These are phyloP conservation scores for Xylaria grammica DNA, from an alignment of 495 filamentous ascomycete species.

Conservation along the genomic window DNA sequence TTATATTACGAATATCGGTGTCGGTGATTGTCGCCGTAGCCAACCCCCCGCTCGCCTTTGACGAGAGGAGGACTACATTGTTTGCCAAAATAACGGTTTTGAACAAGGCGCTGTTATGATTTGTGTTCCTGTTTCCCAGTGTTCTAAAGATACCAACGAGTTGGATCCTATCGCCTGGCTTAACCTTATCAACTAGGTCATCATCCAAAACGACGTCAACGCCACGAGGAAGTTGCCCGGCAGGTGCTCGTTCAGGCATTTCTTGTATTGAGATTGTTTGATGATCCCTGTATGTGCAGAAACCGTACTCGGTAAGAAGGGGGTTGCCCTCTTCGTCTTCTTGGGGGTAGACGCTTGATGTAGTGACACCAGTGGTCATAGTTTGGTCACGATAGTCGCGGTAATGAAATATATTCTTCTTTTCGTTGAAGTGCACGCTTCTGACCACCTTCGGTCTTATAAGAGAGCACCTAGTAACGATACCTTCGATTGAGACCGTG, in stretches of 20 bases:
- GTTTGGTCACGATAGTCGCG: conserved; percentile 94
- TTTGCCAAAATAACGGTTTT: conserved; percentile 93
- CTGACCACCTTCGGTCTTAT: conserved; percentile 96
- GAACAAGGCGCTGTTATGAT: conserved; percentile 86
- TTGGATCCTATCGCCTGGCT: conserved; percentile 95
- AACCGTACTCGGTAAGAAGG: conserved; percentile 93
- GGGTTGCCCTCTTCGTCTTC: conserved; percentile 85
- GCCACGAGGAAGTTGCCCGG: conserved; percentile 91
- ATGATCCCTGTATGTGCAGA: conserved; percentile 94
- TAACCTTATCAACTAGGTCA: conserved; percentile 92
- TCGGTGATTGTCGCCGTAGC: conserved; percentile 94
- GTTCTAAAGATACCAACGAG: conserved; percentile 93
- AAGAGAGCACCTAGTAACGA: conserved; percentile 94
- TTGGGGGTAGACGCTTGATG: conserved; percentile 88
- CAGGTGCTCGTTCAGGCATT: conserved; percentile 97
- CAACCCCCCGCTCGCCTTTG: conserved; percentile 93
- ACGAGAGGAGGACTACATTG: conserved; percentile 92
- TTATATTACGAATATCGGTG: conserved; percentile 97
- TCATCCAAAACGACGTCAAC: conserved; percentile 99
- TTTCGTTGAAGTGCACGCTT: conserved; percentile 94
- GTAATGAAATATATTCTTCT: conserved; percentile 78
- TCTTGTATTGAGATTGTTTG: conserved; percentile 99
- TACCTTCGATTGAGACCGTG: conserved; percentile 97
- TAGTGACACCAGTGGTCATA: conserved; percentile 88
- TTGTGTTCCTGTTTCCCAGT: conserved; percentile 90